Conservation (phyloP, 805 yeast species). For the Suhomyces sp. region DNA sequence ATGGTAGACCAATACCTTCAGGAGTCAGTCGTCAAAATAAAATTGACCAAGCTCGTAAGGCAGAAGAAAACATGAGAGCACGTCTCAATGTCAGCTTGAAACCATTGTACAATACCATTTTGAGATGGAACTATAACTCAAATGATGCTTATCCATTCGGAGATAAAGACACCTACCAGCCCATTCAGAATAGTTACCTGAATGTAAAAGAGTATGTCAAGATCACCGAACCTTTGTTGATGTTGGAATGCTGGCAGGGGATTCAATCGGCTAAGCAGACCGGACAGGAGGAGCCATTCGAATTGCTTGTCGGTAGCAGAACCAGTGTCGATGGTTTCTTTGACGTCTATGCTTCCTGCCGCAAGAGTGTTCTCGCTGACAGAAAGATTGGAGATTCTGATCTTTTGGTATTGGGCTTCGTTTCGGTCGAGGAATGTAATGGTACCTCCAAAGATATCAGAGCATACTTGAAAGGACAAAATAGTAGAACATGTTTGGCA, state of each 20-base stretch:
- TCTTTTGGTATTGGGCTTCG: conserved; percentile 56
- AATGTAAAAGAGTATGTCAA: conserved; percentile 64
- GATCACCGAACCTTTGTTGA: conserved; percentile 72
- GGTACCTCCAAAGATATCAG: conserved; percentile 17
- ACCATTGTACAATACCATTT: conserved; percentile 66
- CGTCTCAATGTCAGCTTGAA: conserved; percentile 75
- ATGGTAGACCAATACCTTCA: conserved; percentile 33
- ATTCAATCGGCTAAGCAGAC: conserved; percentile 70
- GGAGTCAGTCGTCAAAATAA: conserved; percentile 19
- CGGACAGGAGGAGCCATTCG: conserved; percentile 58
- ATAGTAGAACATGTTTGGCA: conserved; percentile 65
- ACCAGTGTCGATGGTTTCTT: conserved; percentile 81
- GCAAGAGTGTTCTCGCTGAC: conserved; percentile 49
- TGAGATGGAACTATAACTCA: conserved; percentile 73
- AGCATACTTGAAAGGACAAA: conserved; percentile 26
- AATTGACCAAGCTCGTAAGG: conserved; percentile 42
- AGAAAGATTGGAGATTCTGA: conserved; percentile 71
- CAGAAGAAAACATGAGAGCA: conserved; percentile 73
- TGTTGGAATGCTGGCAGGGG: conserved; percentile 93
- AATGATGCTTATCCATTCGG: conserved; percentile 58
- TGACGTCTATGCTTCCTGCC: conserved; percentile 77
- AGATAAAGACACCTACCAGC: conserved; percentile 36
- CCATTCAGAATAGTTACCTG: conserved; percentile 55
- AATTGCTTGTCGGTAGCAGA: conserved; percentile 70
- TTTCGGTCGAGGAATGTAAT: conserved; percentile 15